Evolutionary conservation across 306 rosid species (phyloP), one percentile per base, ranked within the genome.

Genomic region (Myrica gale): DNA sequence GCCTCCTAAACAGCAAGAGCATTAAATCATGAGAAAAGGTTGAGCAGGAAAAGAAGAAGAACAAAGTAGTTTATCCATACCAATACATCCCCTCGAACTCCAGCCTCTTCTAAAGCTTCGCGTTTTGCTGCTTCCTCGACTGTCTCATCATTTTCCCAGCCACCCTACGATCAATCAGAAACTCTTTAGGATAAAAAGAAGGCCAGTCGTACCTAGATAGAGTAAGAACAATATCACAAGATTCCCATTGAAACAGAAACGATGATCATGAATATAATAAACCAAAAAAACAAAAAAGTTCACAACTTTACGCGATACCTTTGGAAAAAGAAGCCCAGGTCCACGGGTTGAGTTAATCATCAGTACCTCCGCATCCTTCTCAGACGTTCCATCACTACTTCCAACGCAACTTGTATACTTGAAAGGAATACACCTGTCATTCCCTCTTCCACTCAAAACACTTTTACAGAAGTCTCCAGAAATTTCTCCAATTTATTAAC

Each of bases 91-190:
- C 91, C 91, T 52, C 89, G 87, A 80, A 87, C 91, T 20, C 91
- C 91, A 55, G 91, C 89, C 80, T 85, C 91, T 80, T 87, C 91
- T 20, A 85, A 76, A 69, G 85, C 87, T 74, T 85, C 89, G 80
- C 91, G 82, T 43, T 78, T 77, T 5, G 87, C 91, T 23, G 89
- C 89, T 79, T 87, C 85, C 76, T 85, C 82, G 50, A 82, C 89
- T 9, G 89, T 87, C 72, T 85, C 91, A 65, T 87, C 87, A 71
- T 87, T 83, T 84, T 87, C 91, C 91, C 91, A 87, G 67, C 91
- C 91, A 65, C 91, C 91, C 91, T 87, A 20, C 41, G 12, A 68
- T 42, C 21, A 9, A 6, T 52, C 41, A 66, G 65, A 66, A 26
- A 26, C 32, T 26, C 32, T 2, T 47, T 47, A 7, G 9, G 9